Evolutionary conservation across 2,329 filamentous ascomycete genomes (phyloP), one percentile per base, ranked within the genome.

Genomic region (Microascus cirrosus): DNA sequence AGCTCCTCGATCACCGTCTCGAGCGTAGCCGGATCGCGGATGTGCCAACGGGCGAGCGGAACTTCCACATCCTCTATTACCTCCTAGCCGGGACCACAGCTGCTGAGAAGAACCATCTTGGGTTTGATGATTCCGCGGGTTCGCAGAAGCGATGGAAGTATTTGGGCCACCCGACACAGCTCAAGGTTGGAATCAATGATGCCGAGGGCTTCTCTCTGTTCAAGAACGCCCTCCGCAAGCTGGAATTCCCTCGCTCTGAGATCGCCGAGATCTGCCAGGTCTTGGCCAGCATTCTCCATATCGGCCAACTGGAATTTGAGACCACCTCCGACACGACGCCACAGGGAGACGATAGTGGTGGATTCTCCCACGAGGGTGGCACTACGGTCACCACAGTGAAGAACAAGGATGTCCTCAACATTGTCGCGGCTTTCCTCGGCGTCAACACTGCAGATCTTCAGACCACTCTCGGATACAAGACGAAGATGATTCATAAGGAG

Each of bases 211-310:
- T 99, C 71, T 90, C 95, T 68, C 86, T 97, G 57, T 97, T 99
- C 80, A 97, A 97, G 77, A 96, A 90, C 1, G 94, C 94, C 1
- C 76, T 99, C 54, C 83, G 92, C 62, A 96, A 95, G 71, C 81
- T 99, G 15, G 94, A 97, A 71, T 97, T 99, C 62, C 89, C 93
- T 3, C 83, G 92, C 58, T 86, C 87, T 60, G 94, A 96, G 66
- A 96, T 99, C 67, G 94, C 94, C 45, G 93, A 96, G 69, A 92
- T 99, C 58, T 99, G 94, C 71, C 94, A 99, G 74, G 82, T 97
- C 54, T 78, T 99, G 57, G 94, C 94, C 35, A 86, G 85, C 64
- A 96, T 99, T 63, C 79, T 99, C n/a, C 94, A 99, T 70, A 92
- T 99, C 63, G 94, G 94, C 32, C 94, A 99, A 74, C 83, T 99